Evolutionary conservation across 306 rosid genomes (phyloP), one percentile per base, ranked within the genome.

Genomic region (Ochetophila trinervis): DNA sequence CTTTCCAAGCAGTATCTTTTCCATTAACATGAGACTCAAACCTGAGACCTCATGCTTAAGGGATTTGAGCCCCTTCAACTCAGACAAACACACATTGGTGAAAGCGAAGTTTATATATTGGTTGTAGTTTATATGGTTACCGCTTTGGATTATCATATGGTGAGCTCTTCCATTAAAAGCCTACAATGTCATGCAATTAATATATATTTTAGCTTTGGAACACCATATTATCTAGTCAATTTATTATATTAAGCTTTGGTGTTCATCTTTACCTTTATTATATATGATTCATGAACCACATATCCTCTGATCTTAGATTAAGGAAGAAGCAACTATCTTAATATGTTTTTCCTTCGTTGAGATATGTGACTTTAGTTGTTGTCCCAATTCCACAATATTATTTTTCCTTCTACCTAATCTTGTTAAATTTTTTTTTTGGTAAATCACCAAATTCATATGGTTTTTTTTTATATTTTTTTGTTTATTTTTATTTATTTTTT

Each of bases 241-340:
- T 21, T 32, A 21, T 64, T 15, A 10, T 20, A 15, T 34, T 48
- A 44, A 48, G 48, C 27, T 24, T 18, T 8, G n/a, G 16, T 22
- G 14, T 21, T 63, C 19, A 45, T 14, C 23, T 22, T 8, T 60
- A 35, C 54, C 62, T 77, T 45, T 72, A 21, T 66, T 42, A 18
- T 61, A 57, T 17, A 9, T 15, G 45, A 63, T 35, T 54, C 44
- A 8, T 53, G 10, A 17, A 24, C 42, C 42, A 20, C 44, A 27
- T 11, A 15, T 59, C 48, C 20, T 16, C 72, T 57, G 35, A 45
- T 35, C 49, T 49, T 40, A 40, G 55, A 53, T 21, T 45, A 40
- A 44, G 24, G 40, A 63, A 64, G 56, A 44, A 69, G 42, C 64
- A 61, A 47, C 57, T 74, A 27, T 53, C 59, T 20, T 22, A 50